A percentile compares a stretch with the other conserved stretches of the same genome.
These are phyloP conservation scores for Calonectria leucothoes DNA, from an alignment of 2,329 filamentous ascomycete genomes.

Conservation along the genomic window DNA sequence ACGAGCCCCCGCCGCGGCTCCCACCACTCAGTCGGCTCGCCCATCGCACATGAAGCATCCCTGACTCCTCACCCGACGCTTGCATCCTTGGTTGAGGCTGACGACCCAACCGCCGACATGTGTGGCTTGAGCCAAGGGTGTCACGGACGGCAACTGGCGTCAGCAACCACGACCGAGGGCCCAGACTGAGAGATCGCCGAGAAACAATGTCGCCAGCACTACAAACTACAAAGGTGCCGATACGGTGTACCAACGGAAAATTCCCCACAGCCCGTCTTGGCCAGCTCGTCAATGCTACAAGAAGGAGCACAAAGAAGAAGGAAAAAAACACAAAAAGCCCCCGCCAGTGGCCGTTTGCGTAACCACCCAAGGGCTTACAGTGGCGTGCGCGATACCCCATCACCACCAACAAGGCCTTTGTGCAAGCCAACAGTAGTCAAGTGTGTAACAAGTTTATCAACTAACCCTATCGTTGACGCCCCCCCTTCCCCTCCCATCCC, in stretches of 20 bases:
- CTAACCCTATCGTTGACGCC: neutral
- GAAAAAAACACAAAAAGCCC: too few relatives aligned
- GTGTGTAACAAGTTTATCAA: neutral
- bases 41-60: constrained; percentile 23
- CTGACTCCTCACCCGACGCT: neutral
- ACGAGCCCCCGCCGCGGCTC: neutral
- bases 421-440: neutral
- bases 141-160: constrained; percentile 12
- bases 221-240: neutral
- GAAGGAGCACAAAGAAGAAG: too few relatives aligned
- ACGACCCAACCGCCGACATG: constrained; percentile 9
- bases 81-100: constrained; percentile 16
- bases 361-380: neutral
- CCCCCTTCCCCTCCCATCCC: neutral
- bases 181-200: neutral
- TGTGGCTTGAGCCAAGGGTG: constrained; percentile 21
- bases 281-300: neutral
- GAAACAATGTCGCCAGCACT: neutral
- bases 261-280: neutral
- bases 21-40: constrained; percentile 24
- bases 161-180: neutral
- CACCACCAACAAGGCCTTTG: neutral
- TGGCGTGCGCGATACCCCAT: neutral
- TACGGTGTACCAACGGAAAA: neutral
- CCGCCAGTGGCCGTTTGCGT: neutral